phyloP scores from a whole-genome alignment of 805 yeast species.

The Candida ascalaphidarum region DNA sequence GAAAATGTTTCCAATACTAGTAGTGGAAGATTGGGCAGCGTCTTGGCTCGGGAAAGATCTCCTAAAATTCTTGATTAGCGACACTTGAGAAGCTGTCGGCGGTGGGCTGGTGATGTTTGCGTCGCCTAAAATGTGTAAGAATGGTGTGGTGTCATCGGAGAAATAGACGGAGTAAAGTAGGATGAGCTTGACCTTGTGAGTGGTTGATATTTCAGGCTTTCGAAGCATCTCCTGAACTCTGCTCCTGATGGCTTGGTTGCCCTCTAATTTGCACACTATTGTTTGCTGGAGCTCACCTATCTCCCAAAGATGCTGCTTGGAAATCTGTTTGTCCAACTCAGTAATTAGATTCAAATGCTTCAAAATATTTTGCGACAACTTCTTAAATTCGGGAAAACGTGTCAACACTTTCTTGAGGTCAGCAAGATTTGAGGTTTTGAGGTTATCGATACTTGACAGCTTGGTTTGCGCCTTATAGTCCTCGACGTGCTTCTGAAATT shows the following conservation, averaged over 20 bases:
- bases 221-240: constrained; percentile 48
- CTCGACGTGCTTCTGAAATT: constrained; percentile 75
- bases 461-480: constrained; percentile 77
- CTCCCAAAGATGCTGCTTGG: constrained; percentile 61
- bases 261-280: constrained; percentile 48
- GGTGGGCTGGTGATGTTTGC: constrained; percentile 17
- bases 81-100: constrained; percentile 25
- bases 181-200: constrained; percentile 62
- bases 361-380: constrained; percentile 77
- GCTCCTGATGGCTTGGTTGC: constrained; percentile 32
- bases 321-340: constrained; percentile 73
- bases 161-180: constrained; percentile 49
- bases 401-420: constrained; percentile 90
- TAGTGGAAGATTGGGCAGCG: constrained; percentile 8
- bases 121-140: constrained; percentile 20
- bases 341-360: constrained; percentile 89
- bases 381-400: constrained; percentile 89
- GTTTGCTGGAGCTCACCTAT: constrained; percentile 87
- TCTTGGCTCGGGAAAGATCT: too few species aligned
- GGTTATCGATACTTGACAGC: constrained; percentile 45
- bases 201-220: constrained; percentile 33
- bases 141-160: too few species aligned
- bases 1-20: constrained; percentile 19
- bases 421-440: constrained; percentile 58
- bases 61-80: constrained; percentile 21